Base-by-base conservation (phyloP, 2,329 filamentous ascomycete genomes). In the Diplodia seriata region DNA sequence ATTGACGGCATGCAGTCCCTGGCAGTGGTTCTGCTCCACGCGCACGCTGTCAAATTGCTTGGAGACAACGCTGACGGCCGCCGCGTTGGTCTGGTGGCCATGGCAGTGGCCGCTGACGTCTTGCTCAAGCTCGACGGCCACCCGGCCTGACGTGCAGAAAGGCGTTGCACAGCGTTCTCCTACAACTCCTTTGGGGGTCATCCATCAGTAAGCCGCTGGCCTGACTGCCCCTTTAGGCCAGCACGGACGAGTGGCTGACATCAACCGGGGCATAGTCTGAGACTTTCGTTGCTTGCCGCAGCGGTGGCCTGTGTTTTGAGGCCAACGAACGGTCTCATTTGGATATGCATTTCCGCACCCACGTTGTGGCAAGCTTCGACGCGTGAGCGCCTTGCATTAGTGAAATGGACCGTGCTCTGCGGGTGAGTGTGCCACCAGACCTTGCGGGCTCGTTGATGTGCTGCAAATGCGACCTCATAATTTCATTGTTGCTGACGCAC, bases 1-100 rank as follows among this genome's bases (percentile, higher is more conserved):
- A 68, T 85, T 95, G 80, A 89, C 89, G 3, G 78, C 91, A 53
- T 82, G 89, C 74, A 97, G 89, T 78, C 92, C 95, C 7, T 99
- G 95, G 93, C 93, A 97, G 78, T 98, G 92, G 92, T 98, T 95
- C 80, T 95, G 91, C 80, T 95, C 93, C 1, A 94, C 93, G 0
- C 87, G 95, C 56, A 97, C 95, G 0, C 90, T 99, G 75, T 97
- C 94, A 66, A 99, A 99, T 80, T 95, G 90, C 64, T 83, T 98
- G 4, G 95, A 99, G 82, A 93, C 91, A n/a, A 91, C 91, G 0
- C 81, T 99, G 72, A 97, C 94, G 4, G 84, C 91, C 69, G 84
- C 88, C 73, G 94, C 93, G 1, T 82, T 98, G 55, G 89, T 88
- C 76, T 87, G 89, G 73, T 98, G 93, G 91, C 94, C 95, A 14